Evolutionary conservation across 305 asterid genomes (phyloP).

Genomic region (Solanum aculeatissimum): DNA sequence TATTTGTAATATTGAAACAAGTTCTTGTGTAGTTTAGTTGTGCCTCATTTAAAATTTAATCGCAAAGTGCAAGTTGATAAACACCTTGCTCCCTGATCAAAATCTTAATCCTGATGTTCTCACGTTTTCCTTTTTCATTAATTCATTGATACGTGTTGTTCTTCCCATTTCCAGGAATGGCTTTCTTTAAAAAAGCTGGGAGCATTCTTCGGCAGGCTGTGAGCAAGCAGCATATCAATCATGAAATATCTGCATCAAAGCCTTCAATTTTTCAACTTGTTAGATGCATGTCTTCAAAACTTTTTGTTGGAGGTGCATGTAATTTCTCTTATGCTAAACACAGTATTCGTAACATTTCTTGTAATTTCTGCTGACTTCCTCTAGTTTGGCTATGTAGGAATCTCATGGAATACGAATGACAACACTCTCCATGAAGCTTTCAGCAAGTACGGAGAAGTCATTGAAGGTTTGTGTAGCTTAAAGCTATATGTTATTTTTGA

Average conservation of each 20-base stretch:
- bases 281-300: conserved; percentile 78
- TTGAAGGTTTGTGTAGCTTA: conserved; percentile 43
- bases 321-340: background rate
- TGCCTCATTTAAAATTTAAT: background rate
- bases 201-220: conserved; percentile 36
- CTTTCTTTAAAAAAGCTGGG: conserved; percentile 64
- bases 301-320: conserved; percentile 70
- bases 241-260: conserved; percentile 30
- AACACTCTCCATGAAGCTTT: conserved; percentile 42
- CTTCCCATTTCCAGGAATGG: conserved; percentile 32
- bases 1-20: background rate
- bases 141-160: background rate
- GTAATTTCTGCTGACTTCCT: background rate
- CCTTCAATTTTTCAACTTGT: conserved; percentile 55
- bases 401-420: conserved; percentile 54
- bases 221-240: conserved; percentile 21
- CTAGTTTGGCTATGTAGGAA: conserved; percentile 37
- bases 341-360: background rate
- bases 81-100: background rate
- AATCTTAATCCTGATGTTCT: background rate
- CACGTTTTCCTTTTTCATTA: background rate
- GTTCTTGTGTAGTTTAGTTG: background rate
- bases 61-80: background rate
- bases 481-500: background rate
- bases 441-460: conserved; percentile 59